Evolutionary conservation across 257 asterid genomes (phyloP), one percentile per base, ranked within the genome.

Genomic region (Solanum sitiens): DNA sequence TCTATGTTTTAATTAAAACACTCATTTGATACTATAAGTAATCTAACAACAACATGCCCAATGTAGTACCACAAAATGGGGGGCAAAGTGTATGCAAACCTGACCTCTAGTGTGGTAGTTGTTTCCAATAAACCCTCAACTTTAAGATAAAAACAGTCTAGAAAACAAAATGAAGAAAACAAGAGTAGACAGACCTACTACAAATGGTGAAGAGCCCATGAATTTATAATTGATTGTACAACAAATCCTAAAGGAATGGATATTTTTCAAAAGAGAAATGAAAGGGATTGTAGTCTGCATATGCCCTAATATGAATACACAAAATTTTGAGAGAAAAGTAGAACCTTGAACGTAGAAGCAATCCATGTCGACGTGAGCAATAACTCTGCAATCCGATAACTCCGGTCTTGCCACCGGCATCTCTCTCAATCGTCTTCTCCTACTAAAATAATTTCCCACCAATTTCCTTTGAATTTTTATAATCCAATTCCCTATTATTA

Each of bases 261-360:
- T 16, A 27, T 8, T 63, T 80, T 30, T 14, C 30, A 47, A 27
- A 45, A 16, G 27, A 63, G 14, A 47, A 80, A 25, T 27, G n/a
- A 45, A 80, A 80, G 27, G 42, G 25, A 79, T 45, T 27, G 25
- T 79, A 79, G 40, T 79, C 27, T 44, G 27, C 25, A 8, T 15
- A 47, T 80, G 68, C 85, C 85, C 68, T 27, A 80, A 9, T 30
- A 47, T 15, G 11, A 47, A 30, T 9, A n/a, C 32, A 77, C 35
- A 75, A 83, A 56, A 8, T 33, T 20, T 65, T 33, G 27, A 53
- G 70, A 25, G 16, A 61, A 35, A 45, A 84, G 39, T 25, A 35
- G 86, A 63, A 96, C 99, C 99, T 94, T 97, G 99, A 84, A 97
- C 99, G 87, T 97, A 97, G 92, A 97, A 97, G 92, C 98, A 97